A percentile compares a stretch with the other conserved stretches of the same genome.
These are phyloP conservation scores for Coemansia sp. DNA, from an alignment of 192 early-diverging fungal genomes.

Conservation along the genomic window DNA sequence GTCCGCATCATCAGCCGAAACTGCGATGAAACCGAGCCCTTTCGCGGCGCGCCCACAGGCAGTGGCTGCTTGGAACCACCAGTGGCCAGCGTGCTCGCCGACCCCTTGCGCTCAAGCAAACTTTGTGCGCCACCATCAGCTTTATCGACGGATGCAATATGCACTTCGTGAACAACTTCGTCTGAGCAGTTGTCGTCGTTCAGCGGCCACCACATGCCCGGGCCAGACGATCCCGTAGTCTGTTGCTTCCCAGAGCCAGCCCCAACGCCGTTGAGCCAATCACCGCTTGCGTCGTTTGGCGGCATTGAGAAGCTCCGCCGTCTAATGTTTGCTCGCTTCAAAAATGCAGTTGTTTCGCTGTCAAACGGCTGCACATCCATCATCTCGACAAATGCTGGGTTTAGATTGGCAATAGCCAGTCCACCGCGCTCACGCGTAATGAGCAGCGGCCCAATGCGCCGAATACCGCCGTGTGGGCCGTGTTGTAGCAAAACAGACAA, in stretches of 20 bases:
- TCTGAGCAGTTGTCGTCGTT: constrained; percentile 53
- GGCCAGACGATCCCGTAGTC: constrained; percentile 18
- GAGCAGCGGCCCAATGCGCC: constrained; percentile 43
- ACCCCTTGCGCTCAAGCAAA: constrained; percentile 32
- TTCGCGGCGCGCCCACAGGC: constrained; percentile 21
- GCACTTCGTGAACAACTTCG: constrained; percentile 44
- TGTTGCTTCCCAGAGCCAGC: constrained; percentile 11
- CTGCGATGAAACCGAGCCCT: constrained; percentile 51
- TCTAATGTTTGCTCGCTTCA: constrained; percentile 43
- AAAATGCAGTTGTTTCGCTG: constrained; percentile 22
- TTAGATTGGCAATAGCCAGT: constrained; percentile 31
- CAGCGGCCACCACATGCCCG: constrained; percentile 54
- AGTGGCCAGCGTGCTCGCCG: constrained; percentile 19
- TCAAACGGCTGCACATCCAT: constrained; percentile 53
- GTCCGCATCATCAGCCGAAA: constrained; percentile 42
- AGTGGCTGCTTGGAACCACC: constrained; percentile 12
- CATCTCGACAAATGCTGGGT: constrained; percentile 52
- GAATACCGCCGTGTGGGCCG: constrained; percentile 51
- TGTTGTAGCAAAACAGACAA: constrained; percentile 50
- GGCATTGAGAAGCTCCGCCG: constrained; percentile 45
- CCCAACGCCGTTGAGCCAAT: constrained; percentile 31
- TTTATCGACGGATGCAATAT: constrained; percentile 24
- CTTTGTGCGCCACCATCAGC: neutral
- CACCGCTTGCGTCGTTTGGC: constrained; percentile 19
- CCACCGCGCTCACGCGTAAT: constrained; percentile 49